Conservation (phyloP, 345 rosid species). For the Rhodomyrtus tomentosa region DNA sequence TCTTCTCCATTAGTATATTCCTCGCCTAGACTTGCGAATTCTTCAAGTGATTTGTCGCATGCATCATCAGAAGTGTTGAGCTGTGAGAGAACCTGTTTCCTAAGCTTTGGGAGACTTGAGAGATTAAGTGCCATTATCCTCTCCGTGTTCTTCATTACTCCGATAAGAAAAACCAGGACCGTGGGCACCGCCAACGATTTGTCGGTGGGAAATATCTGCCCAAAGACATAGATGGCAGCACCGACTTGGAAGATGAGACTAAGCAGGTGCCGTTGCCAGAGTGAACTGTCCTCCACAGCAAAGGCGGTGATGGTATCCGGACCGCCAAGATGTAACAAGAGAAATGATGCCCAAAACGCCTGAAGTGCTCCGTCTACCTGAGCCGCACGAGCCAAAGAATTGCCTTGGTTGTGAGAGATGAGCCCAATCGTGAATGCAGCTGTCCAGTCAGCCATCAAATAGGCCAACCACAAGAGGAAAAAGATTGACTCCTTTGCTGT, state of each 20-base stretch:
- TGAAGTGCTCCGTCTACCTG: not conserved
- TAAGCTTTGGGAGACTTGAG: rapidly evolving
- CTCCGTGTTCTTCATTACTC: not conserved
- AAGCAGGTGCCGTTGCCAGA: not conserved
- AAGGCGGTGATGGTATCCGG: not conserved
- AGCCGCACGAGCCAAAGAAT: rapidly evolving
- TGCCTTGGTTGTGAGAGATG: not conserved
- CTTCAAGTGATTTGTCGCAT: too few species aligned
- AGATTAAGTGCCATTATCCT: not conserved
- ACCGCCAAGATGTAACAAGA: not conserved
- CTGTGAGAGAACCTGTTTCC: not conserved
- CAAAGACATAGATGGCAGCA: rapidly evolving
- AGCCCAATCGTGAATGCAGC: not conserved
- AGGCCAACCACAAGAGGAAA: not conserved
- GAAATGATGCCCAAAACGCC: not conserved
- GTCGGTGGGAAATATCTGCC: rapidly evolving
- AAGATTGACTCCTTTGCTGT: too few species aligned
- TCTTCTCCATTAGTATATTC: not conserved
- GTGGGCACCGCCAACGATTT: not conserved
- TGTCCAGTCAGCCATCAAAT: not conserved
- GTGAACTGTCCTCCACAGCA: not conserved
- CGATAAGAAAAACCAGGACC: not conserved
- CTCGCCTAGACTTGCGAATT: too few species aligned
- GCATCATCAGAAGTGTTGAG: too few species aligned
- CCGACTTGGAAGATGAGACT: rapidly evolving